Conservation (phyloP, 176 grass and related monocot genomes). For the Oryza glumipatula region DNA sequence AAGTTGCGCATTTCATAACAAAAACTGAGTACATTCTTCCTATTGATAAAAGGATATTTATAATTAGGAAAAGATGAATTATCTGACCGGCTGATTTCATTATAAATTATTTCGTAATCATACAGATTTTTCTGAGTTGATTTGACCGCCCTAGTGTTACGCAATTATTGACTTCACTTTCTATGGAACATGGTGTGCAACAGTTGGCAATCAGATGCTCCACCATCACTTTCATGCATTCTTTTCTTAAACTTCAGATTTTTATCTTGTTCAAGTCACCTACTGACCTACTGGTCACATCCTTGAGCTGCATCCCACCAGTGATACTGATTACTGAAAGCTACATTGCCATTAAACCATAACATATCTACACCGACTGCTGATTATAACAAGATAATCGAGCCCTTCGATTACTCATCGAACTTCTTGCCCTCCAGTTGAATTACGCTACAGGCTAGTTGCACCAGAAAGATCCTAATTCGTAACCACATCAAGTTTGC, state of each 20-base stretch:
- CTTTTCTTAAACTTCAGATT: not conserved
- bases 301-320: constrained; percentile 36
- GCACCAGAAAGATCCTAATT: constrained; percentile 27
- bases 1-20: not conserved
- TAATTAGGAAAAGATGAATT: not conserved
- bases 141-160: constrained; percentile 7
- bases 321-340: constrained; percentile 31
- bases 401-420: not conserved
- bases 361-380: constrained; percentile 11
- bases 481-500: constrained; percentile 1
- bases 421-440: not conserved
- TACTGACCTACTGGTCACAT: constrained; percentile 17
- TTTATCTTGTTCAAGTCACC: not conserved
- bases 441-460: not conserved
- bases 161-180: constrained; percentile 15
- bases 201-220: constrained; percentile 30
- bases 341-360: constrained; percentile 6
- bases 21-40: not conserved
- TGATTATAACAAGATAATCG: constrained; percentile 8
- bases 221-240: constrained; percentile 27
- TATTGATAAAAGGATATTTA: constrained; percentile 1
- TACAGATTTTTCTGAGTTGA: not conserved
- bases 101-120: constrained; percentile 12
- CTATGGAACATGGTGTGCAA: constrained; percentile 25
- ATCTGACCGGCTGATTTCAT: not conserved